These are phyloP conservation scores for Boletus patriciae DNA, from an alignment of 768 basidiomycete genomes.

Conservation along the genomic window DNA sequence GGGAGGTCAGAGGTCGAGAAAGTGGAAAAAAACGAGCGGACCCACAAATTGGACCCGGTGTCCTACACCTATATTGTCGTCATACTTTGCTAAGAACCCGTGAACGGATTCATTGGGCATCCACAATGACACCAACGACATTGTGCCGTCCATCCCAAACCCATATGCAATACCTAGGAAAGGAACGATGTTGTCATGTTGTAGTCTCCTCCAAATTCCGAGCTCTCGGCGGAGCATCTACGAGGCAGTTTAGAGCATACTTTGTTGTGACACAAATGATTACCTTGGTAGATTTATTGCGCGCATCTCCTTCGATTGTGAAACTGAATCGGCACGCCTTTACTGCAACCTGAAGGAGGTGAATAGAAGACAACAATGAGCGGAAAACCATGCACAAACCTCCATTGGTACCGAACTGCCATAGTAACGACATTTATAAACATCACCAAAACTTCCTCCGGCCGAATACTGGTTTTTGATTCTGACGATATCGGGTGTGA, in stretches of 20 bases:
- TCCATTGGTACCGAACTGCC: neutral
- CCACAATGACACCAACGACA: no score
- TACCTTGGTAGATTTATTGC: neutral
- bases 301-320: neutral
- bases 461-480: neutral
- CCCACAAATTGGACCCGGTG: no score
- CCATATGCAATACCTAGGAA: no score
- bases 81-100: no score
- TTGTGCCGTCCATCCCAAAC: no score
- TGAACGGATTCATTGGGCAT: no score
- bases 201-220: no score
- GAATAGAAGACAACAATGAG: neutral
- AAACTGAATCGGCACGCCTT: neutral
- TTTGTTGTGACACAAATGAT: neutral
- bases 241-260: neutral
- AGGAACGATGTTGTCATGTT: no score
- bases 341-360: neutral
- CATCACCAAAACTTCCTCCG: slow-evolving; percentile 4
- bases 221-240: no score
- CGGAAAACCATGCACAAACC: neutral
- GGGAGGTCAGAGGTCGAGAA: neutral
- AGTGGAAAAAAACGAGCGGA: no score
- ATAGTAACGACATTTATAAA: neutral
- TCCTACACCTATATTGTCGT: no score
- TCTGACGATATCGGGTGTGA: neutral